Base-by-base conservation (phyloP, 2,329 filamentous ascomycete species). In the Ophiobolus disseminans region DNA sequence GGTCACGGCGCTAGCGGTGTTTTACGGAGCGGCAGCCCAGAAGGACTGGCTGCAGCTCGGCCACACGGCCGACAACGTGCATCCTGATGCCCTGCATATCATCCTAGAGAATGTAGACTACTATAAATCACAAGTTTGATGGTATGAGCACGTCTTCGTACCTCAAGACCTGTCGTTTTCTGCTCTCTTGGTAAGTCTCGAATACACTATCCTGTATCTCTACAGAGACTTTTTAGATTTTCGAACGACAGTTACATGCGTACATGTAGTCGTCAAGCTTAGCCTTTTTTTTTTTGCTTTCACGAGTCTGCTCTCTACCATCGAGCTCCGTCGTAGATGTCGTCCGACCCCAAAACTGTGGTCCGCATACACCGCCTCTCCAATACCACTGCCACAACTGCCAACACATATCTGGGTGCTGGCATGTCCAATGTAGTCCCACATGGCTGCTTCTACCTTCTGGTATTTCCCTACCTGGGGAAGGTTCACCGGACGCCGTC, bases 61-160 rank as follows among this genome's bases (percentile, higher is more conserved):
- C 57, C 57, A 58, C 40, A 45, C 43, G 50, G 42, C 48, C 52
- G 41, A 54, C 57, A 60, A 60, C 55, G 51, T 50, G 50, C 45
- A 35, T 43, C 21, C 21, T 32, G 30, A 22, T 35, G 17, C 32
- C 41, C 41, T 37, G 39, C 39, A n/a, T 41, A 14, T 20, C 22
- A 14, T 32, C 16, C 30, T 3, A 13, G 7, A 32, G 30, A 32
- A 7, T 10, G 7, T 32, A 32, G n/a, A n/a, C n/a, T n/a, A n/a
- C n/a, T n/a, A n/a, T n/a, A n/a, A n/a, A n/a, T n/a, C n/a, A n/a
- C n/a, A n/a, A n/a, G n/a, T n/a, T n/a, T n/a, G n/a, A n/a, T n/a
- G n/a, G n/a, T n/a, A n/a, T n/a, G n/a, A n/a, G n/a, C n/a, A n/a
- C n/a, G n/a, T n/a, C n/a, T n/a, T n/a, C n/a, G n/a, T n/a, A n/a